Evolutionary conservation across 148 eudicot genomes (phyloP).

Genomic region (Fagopyrum homotropicum): DNA sequence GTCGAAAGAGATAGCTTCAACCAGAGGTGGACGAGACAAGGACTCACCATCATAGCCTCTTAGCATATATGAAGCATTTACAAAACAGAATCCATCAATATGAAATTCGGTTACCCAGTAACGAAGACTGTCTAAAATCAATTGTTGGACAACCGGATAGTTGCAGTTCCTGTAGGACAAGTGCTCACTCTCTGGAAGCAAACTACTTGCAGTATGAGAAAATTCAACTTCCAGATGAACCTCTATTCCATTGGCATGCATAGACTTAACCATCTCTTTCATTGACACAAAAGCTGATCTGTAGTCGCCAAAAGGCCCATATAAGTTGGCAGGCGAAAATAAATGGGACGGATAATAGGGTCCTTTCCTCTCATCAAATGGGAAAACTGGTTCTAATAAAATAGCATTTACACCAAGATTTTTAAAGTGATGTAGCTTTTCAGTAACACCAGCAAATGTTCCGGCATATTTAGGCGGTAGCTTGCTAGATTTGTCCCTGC

Average conservation of each 20-base stretch:
- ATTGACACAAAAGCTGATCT: constrained; percentile 45
- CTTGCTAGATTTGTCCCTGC: constrained; percentile 60
- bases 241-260: constrained; percentile 75
- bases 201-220: too few species aligned
- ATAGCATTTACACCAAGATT: constrained; percentile 72
- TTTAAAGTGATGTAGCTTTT: constrained; percentile 62
- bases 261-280: constrained; percentile 78
- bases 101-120: constrained; percentile 82
- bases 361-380: constrained; percentile 49
- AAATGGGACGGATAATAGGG: constrained; percentile 79
- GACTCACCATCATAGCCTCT: constrained; percentile 63
- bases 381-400: constrained; percentile 65
- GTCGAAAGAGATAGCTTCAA: constrained; percentile 82
- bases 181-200: too few species aligned
- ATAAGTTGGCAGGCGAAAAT: constrained; percentile 44
- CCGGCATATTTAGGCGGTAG: constrained; percentile 50
- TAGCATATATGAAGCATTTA: constrained; percentile 53
- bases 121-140: constrained; percentile 73
- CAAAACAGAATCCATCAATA: constrained; percentile 78
- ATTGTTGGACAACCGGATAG: constrained; percentile 63
- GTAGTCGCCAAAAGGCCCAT: constrained; percentile 48
- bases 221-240: constrained; percentile 21
- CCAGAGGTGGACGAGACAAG: constrained; percentile 76
- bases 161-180: constrained; percentile 38
- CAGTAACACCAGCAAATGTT: constrained; percentile 61